Percentiles rank a stretch among this genome's conserved stretches.
phyloP scores from a whole-genome alignment of 176 grass and related monocot species.

The Bromus sterilis region DNA sequence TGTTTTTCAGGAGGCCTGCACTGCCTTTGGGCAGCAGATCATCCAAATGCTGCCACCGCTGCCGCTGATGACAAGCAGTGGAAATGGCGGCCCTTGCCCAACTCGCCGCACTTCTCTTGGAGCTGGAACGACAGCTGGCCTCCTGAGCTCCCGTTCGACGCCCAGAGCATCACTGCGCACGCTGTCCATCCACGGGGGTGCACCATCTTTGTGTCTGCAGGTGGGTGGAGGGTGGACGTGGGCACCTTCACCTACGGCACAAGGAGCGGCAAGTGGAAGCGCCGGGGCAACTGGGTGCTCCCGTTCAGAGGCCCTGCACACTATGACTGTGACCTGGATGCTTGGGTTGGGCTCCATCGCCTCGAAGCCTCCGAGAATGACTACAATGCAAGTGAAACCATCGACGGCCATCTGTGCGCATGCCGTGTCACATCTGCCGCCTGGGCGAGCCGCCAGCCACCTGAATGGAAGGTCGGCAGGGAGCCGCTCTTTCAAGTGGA shows the following conservation, averaged over 20 bases:
- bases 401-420: not conserved
- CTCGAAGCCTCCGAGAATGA: rapidly evolving
- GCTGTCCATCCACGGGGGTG: not conserved
- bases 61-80: not conserved
- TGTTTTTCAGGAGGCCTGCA: not conserved
- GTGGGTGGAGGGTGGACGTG: not conserved
- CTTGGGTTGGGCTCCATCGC: not conserved
- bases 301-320: not conserved
- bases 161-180: not conserved
- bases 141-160: not conserved
- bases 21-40: not conserved
- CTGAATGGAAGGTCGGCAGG: not conserved
- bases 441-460: not conserved
- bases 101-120: not conserved
- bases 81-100: not conserved
- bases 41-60: too few species aligned
- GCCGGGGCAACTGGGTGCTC: not conserved
- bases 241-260: not conserved
- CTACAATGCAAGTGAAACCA: not conserved
- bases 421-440: not conserved
- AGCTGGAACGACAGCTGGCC: not conserved
- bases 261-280: not conserved
- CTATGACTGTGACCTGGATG: not conserved
- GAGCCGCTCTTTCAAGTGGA: not conserved
- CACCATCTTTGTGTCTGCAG: not conserved